A percentile compares a stretch with the other conserved stretches of the same genome.
Conservation (phyloP, 139 green algal genomes). For the Yamagishiella unicocca region DNA sequence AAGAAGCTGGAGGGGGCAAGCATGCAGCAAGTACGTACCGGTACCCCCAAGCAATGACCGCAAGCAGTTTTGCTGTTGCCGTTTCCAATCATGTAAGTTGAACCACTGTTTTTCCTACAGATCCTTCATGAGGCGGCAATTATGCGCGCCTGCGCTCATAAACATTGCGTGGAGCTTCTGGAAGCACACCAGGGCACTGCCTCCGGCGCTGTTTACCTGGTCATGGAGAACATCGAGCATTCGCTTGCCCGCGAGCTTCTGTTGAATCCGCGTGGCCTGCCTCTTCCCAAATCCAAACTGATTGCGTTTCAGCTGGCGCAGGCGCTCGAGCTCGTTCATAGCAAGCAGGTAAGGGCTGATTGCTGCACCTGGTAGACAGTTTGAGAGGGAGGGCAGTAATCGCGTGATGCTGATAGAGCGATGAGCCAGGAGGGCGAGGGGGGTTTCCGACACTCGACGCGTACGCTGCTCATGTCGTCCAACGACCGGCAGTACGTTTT, state of each 20-base stretch:
- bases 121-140: conserved; percentile 12
- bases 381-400: no score
- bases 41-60: no score
- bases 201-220: background rate
- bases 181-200: background rate
- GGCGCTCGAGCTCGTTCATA: conserved; percentile 4
- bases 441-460: no score
- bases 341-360: conserved; percentile 19
- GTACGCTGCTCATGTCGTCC: no score
- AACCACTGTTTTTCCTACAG: background rate
- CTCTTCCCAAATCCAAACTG: background rate
- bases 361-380: no score
- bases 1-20: conserved; percentile 30
- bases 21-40: background rate
- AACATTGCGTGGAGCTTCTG: conserved; percentile 18
- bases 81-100: no score
- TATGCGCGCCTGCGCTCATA: conserved; percentile 9
- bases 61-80: no score
- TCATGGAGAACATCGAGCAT: conserved; percentile 16
- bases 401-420: no score
- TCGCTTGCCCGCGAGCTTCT: conserved; percentile 15
- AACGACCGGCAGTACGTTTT: no score
- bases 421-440: no score
- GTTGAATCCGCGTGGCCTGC: conserved; percentile 21
- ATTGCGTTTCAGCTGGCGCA: conserved; percentile 3